A percentile compares a stretch with the other conserved stretches of the same genome.
Evolutionary conservation across 2,329 filamentous ascomycete genomes (phyloP).

Genomic region (Diaporthe caulivora): DNA sequence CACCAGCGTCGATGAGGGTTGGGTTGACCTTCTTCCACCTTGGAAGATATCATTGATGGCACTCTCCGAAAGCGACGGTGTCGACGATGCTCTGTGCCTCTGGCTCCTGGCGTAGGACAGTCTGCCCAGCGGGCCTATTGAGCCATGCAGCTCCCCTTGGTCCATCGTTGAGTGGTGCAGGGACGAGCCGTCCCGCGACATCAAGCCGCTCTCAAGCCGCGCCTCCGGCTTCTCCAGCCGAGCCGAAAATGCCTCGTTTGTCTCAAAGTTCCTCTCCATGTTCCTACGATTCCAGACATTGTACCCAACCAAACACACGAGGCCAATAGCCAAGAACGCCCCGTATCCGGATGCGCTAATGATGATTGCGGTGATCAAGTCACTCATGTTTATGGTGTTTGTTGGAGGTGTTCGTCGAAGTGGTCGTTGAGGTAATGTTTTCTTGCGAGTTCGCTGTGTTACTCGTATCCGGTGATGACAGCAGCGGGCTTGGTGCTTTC

Average conservation of each 20-base stretch:
- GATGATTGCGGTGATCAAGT: background rate
- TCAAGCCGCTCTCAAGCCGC: background rate
- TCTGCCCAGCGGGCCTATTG: background rate
- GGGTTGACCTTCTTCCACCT: background rate
- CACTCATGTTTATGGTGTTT: background rate
- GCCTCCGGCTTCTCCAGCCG: background rate
- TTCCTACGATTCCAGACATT: slow-evolving; percentile 36
- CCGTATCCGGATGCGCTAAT: slow-evolving; percentile 6
- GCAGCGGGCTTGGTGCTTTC: background rate
- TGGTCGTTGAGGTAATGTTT: background rate
- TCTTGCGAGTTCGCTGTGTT: background rate
- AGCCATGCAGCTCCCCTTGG: background rate
- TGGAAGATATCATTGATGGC: background rate
- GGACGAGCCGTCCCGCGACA: background rate
- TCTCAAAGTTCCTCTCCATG: background rate
- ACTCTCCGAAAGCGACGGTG: slow-evolving; percentile 7
- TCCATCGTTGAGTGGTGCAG: background rate
- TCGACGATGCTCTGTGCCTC: slow-evolving; percentile 1
- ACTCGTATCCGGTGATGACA: background rate
- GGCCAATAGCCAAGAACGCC: slow-evolving; percentile 5
- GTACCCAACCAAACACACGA: slow-evolving; percentile 27
- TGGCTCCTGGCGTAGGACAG: background rate
- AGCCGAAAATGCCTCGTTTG: background rate
- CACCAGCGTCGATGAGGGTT: background rate
- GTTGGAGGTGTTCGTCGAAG: background rate